These are phyloP conservation scores for Stygiomarasmius scandens DNA, from an alignment of 1,284 basidiomycete genomes.

Conservation along the genomic window DNA sequence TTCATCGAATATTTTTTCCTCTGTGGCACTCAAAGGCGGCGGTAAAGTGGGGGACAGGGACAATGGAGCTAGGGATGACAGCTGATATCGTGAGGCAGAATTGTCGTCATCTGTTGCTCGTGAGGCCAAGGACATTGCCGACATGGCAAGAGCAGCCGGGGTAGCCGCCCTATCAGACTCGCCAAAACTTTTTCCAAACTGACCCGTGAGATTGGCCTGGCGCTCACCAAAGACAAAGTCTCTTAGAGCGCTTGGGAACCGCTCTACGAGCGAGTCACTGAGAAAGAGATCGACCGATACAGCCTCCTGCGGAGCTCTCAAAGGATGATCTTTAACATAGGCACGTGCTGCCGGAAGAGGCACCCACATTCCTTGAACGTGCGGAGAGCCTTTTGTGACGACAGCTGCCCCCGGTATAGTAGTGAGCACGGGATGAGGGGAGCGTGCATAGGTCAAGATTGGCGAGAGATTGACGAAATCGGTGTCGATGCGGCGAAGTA, in stretches of 20 bases:
- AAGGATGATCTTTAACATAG: constrained; percentile 46
- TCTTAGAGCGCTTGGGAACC: constrained; percentile 11
- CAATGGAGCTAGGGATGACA: background rate
- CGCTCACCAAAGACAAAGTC: constrained; percentile 8
- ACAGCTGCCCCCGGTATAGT: constrained; percentile 45
- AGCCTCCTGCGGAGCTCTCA: background rate
- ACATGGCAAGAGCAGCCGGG: constrained; percentile 6
- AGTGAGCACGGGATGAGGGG: constrained; percentile 36
- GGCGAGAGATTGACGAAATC: constrained; percentile 72
- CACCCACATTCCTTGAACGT: constrained; percentile 65
- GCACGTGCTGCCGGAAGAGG: constrained; percentile 59
- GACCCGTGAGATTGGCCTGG: constrained; percentile 1
- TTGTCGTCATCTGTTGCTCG: background rate
- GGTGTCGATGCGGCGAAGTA: constrained; percentile 71
- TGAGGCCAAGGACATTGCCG: constrained; percentile 1
- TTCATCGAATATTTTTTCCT: constrained; percentile 19
- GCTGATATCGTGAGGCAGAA: background rate
- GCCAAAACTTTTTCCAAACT: constrained; percentile 12
- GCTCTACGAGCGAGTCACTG: constrained; percentile 10
- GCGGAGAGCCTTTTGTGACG: constrained; percentile 49
- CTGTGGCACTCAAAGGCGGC: constrained; percentile 12
- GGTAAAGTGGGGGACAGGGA: background rate
- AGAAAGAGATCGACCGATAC: constrained; percentile 9
- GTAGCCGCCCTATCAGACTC: background rate
- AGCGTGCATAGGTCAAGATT: constrained; percentile 48